Evolutionary conservation across 78 protist genomes (phyloP).

Genomic region (Dictyostelium brefeldianum): DNA sequence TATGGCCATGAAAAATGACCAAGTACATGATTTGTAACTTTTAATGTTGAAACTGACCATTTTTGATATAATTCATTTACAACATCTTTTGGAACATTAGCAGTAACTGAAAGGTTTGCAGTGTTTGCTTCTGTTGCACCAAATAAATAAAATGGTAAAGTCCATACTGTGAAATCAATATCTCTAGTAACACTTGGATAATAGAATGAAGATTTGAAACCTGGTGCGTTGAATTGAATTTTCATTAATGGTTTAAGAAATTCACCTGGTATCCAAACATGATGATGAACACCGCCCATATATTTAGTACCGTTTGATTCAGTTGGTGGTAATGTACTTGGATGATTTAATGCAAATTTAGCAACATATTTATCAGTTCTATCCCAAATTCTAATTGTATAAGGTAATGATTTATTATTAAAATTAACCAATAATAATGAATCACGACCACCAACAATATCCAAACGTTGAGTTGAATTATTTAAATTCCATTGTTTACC

Average conservation of each 20-base stretch:
- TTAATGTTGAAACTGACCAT: slow-evolving; percentile 33
- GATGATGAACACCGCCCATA: background rate
- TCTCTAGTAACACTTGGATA: background rate
- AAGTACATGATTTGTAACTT: background rate
- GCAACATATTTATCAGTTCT: background rate
- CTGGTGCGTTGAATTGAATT: background rate
- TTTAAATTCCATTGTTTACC: slow-evolving; percentile 6
- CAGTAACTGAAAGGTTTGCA: background rate
- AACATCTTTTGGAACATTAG: background rate
- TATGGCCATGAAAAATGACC: slow-evolving; percentile 20
- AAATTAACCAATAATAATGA: background rate
- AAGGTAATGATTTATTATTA: background rate
- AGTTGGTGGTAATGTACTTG: slow-evolving; percentile 3
- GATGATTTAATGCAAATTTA: background rate
- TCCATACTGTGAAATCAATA: background rate
- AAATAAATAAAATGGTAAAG: slow-evolving; percentile 35
- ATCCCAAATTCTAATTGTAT: background rate
- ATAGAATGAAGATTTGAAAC: background rate
- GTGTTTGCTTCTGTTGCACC: slow-evolving; percentile 8
- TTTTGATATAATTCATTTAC: background rate
- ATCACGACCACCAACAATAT: background rate
- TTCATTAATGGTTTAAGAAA: background rate
- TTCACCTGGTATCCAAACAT: background rate
- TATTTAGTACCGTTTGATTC: slow-evolving; percentile 20
- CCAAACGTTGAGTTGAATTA: background rate